Evolutionary conservation across 176 grass and related monocot species (phyloP).

Genomic region (Themeda triandra): DNA sequence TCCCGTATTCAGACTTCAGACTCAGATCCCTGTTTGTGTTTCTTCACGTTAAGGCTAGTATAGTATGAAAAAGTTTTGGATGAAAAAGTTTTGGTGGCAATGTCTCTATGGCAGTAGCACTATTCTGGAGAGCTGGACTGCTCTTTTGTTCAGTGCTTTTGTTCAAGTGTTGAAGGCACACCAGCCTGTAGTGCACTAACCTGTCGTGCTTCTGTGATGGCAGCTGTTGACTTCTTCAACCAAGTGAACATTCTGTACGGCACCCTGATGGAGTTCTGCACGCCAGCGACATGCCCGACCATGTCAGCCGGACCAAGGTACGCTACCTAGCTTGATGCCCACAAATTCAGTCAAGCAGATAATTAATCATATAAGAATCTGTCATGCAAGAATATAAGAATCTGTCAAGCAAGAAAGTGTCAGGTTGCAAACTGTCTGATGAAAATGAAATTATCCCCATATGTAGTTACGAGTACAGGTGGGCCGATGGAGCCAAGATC

Average conservation of each 20-base stretch:
- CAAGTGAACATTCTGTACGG: constrained; percentile 87
- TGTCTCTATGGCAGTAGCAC: background rate
- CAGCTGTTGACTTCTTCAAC: constrained; percentile 98
- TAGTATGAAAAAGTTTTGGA: background rate
- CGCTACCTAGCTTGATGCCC: background rate
- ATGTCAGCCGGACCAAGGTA: constrained; percentile 97
- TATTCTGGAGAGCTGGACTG: background rate
- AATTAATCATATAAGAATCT: background rate
- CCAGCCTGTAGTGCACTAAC: background rate
- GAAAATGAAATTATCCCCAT: background rate
- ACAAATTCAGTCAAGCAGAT: background rate
- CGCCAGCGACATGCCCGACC: constrained; percentile 70
- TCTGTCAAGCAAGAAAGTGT: background rate
- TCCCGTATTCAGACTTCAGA: background rate
- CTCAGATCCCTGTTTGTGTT: background rate
- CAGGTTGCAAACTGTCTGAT: background rate
- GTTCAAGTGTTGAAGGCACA: background rate
- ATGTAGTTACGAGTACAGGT: constrained; percentile 82
- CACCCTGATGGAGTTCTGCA: constrained; percentile 93
- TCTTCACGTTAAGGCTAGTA: background rate
- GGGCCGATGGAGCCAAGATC: constrained; percentile 91
- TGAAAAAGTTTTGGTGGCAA: background rate
- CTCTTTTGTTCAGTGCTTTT: background rate
- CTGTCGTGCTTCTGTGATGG: constrained; percentile 10
- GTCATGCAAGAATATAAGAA: too few species aligned